Evolutionary conservation across 2,329 filamentous ascomycete genomes (phyloP).

Genomic region (Aspergillus sp.): DNA sequence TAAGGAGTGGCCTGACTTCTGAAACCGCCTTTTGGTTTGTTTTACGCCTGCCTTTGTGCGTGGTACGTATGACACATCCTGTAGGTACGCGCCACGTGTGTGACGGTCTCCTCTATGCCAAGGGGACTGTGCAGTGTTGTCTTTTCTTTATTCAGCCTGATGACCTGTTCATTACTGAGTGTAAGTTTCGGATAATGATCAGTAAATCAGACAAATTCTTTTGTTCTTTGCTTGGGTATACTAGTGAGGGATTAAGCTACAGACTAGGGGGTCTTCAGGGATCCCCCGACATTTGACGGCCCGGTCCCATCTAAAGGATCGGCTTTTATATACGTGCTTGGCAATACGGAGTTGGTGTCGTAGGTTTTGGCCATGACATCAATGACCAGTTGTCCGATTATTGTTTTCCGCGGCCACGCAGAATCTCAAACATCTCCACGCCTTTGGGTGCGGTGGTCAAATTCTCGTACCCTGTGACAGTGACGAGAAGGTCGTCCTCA

Average conservation of each 20-base stretch:
- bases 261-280: background rate
- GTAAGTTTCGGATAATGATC: no score
- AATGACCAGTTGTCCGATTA: background rate
- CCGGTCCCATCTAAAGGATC: background rate
- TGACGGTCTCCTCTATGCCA: background rate
- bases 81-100: conserved; percentile 9
- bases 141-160: background rate
- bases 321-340: background rate
- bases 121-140: background rate
- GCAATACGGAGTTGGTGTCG: background rate
- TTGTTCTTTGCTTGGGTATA: background rate
- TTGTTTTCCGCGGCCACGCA: conserved; percentile 26
- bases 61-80: background rate
- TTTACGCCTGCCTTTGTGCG: background rate
- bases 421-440: conserved; percentile 49
- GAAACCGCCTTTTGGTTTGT: background rate
- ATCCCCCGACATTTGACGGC: background rate
- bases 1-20: background rate
- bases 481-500: conserved; percentile 67
- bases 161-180: no score
- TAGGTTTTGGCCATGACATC: background rate
- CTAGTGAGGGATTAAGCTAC: background rate
- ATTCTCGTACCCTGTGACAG: conserved; percentile 67
- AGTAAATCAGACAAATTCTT: background rate
- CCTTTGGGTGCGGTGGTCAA: conserved; percentile 72